Conservation (phyloP, 2,329 filamentous ascomycete genomes). For the Diplodia mutila region DNA sequence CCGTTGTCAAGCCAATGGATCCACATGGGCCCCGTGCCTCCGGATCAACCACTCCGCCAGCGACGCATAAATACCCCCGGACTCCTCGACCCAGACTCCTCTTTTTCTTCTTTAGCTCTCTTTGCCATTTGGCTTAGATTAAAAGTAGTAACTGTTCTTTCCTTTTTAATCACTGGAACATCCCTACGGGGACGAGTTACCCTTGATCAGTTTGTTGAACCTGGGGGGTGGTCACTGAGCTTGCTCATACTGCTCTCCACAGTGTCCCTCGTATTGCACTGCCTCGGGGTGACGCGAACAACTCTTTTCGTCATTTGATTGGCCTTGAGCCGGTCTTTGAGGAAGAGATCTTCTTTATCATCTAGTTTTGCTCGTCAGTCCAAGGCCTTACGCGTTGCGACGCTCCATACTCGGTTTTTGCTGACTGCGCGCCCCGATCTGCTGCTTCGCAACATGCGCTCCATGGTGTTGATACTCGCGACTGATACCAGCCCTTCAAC, state of each 20-base stretch:
- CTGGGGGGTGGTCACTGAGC: background rate
- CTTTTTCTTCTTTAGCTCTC: background rate
- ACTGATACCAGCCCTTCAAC: background rate
- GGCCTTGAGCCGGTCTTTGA: background rate
- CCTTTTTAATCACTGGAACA: background rate
- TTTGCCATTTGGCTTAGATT: background rate
- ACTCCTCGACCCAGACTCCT: background rate
- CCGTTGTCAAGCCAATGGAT: background rate
- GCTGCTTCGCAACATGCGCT: background rate
- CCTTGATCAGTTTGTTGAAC: background rate
- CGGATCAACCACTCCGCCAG: background rate
- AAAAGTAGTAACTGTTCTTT: conserved; percentile 1
- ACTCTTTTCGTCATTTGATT: background rate
- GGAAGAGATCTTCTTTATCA: background rate
- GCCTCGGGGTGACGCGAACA: background rate
- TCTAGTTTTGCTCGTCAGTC: no score
- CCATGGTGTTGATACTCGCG: background rate
- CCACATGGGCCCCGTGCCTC: background rate
- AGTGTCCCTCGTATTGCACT: conserved; percentile 8
- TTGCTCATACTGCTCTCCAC: background rate
- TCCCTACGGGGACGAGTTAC: background rate
- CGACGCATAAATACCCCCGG: background rate
- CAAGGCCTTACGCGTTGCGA: background rate
- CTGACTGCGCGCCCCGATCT: background rate
- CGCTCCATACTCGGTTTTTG: background rate